These are phyloP conservation scores for Nepenthes alata DNA, from an alignment of 179 eudicot genomes.

Conservation along the genomic window DNA sequence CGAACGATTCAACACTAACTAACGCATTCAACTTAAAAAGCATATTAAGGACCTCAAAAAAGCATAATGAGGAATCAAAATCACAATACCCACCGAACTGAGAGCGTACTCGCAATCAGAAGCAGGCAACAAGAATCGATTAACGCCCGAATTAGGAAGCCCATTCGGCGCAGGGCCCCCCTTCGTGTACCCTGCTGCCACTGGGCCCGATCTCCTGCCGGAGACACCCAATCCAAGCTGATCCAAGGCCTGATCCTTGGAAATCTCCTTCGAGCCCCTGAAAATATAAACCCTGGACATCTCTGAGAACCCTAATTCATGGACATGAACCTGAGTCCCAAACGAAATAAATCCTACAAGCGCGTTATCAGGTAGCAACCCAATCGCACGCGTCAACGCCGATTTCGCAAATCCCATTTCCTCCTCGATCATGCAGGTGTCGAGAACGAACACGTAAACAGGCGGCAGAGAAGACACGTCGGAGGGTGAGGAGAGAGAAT, in stretches of 20 bases:
- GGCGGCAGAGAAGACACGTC: conserved; percentile 16
- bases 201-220: conserved; percentile 21
- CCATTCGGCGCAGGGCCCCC: conserved; percentile 28
- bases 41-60: neutral
- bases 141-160: conserved; percentile 26
- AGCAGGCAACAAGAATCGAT: conserved; percentile 80
- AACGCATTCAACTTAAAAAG: neutral
- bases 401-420: conserved; percentile 74
- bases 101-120: conserved; percentile 82
- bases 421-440: conserved; percentile 91
- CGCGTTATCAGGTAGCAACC: conserved; percentile 59
- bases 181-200: conserved; percentile 24
- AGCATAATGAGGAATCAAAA: neutral
- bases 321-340: conserved; percentile 97
- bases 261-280: conserved; percentile 63
- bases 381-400: conserved; percentile 57
- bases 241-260: conserved; percentile 85
- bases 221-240: conserved; percentile 61
- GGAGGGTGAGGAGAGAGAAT: neutral
- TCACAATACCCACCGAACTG: conserved; percentile 34
- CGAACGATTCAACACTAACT: too few species aligned
- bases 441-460: conserved; percentile 57
- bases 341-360: conserved; percentile 72
- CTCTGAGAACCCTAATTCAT: conserved; percentile 77
- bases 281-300: conserved; percentile 82